Base-by-base conservation (phyloP, 1,139 yeast genomes). In the Kurtzmaniella quercitrusa region DNA sequence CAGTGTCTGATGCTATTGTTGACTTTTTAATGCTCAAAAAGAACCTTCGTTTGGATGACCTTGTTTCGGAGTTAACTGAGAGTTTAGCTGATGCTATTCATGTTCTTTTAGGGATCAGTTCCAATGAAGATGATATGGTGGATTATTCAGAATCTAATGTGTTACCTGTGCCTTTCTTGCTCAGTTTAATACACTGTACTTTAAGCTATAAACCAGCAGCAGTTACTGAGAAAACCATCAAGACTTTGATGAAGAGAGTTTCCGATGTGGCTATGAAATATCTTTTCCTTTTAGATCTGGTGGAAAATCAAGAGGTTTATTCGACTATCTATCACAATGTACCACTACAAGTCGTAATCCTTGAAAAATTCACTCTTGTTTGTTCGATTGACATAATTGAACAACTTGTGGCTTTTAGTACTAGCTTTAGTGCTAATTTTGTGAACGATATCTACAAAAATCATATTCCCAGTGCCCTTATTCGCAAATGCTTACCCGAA, bases 131-230 rank as follows among this genome's bases (percentile, higher is more conserved):
- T 12, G 18, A 16, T 5, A 30, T 30, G 34, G 18, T 30, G 3
- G 34, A 30, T 30, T 14, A 30, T 14, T 14, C 16, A 14, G 34
- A 30, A 14, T 57, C 65, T 5, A 56, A 51, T 5, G 51, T 70
- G 3, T 46, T 71, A 2, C 53, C 78, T 1, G 66, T 80, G 1
- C 88, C 88, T 2, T 80, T 80, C 54, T 49, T 83, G 15, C 54
- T 82, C 2, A 65, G 82, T 1, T 53, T 82, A 33, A 61, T 82
- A 38, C 75, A 78, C 48, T 78, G 78, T 42, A 55, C 80, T 1
- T 59, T 82, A 11, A 68, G 62, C 36, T 83, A 79, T 55, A 68
- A 83, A 47, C 80, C 84, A 0, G 71, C 76, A 40, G 88, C 88
- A 0, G 66, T 80, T 5, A 63, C 62, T 32, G 54, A 59, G 22